phyloP scores from a whole-genome alignment of 1,139 yeast genomes.

The Pichia sp. region DNA sequence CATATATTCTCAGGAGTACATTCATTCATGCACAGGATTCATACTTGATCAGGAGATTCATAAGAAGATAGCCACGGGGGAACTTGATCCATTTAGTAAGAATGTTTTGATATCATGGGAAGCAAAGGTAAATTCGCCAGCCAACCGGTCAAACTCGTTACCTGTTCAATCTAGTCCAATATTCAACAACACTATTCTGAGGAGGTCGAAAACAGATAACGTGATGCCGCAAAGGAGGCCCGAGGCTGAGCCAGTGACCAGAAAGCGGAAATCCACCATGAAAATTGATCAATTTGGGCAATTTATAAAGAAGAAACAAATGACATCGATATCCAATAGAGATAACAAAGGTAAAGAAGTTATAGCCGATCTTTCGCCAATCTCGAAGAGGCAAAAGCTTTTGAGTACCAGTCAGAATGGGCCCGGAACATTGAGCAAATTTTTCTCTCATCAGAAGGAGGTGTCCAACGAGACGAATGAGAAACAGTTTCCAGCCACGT shows the following conservation, averaged over 20 bases:
- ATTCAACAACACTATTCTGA: not conserved
- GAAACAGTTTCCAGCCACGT: conserved; percentile 14
- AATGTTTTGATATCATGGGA: conserved; percentile 45
- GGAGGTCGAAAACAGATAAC: conserved; percentile 4
- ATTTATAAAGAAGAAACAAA: conserved; percentile 8
- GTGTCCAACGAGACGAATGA: not conserved
- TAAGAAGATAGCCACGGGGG: conserved; percentile 56
- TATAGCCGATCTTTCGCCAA: conserved; percentile 19
- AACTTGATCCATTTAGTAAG: conserved; percentile 61
- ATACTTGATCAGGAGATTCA: conserved; percentile 47
- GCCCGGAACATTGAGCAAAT: conserved; percentile 14
- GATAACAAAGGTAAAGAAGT: not conserved
- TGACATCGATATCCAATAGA: not conserved
- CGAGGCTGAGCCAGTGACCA: conserved; percentile 8
- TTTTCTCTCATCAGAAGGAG: conserved; percentile 15
- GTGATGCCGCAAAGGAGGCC: not conserved
- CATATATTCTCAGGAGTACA: conserved; percentile 19
- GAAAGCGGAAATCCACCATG: conserved; percentile 13
- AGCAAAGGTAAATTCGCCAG: conserved; percentile 7
- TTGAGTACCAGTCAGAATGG: conserved; percentile 18
- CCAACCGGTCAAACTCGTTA: not conserved
- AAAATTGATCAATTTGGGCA: conserved; percentile 14
- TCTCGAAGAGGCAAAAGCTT: conserved; percentile 26
- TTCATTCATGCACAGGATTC: conserved; percentile 60
- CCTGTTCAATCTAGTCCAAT: not conserved